Base-by-base conservation (phyloP, 306 rosid genomes). In the Chamaecrista fasciculata region DNA sequence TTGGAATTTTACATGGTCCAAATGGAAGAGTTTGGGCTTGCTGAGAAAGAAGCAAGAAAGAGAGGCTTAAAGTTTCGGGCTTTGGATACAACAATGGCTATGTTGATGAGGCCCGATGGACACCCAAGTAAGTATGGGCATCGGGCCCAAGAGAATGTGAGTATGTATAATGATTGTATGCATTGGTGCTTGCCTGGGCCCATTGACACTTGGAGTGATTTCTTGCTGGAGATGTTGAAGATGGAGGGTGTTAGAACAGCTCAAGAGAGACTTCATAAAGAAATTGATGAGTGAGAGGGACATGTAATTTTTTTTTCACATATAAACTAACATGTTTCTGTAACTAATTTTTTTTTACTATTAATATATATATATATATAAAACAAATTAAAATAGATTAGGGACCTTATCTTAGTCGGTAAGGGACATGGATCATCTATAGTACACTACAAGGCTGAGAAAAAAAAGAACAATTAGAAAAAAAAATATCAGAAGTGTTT, bases 101-200 rank as follows among this genome's bases (percentile, higher is more conserved):
- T 66, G 83, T 64, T 83, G 52, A 37, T 88, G 44, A 84, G 99
- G 72, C 98, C 97, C 2, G 98, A 94, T 73, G 97, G 98, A 7
- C 98, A 94, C 31, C 98, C 98, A 3, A 88, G 96, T 69, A 81
- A 56, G 48, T 88, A 80, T 71, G 96, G 98, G 3, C 98, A 90
- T 64, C 81, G 82, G 91, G 81, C 96, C 3, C 10, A 85, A 18
- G 91, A 79, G 8, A 90, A 90, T 29, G 96, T 82, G 51, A 90
- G 91, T 6, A 23, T 88, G 69, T 84, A 83, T 58, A 90, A 90
- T 59, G 98, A 94, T 50, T 94, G 98, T 74, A 90, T 90, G 23
- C 98, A 94, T 55, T 94, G 96, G 96, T 89, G 96, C 67, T 67
- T 89, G 77, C 96, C 96, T 0, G 96, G 98, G 0, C 96, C 98